Evolutionary conservation across 2,329 filamentous ascomycete genomes (phyloP), one percentile per base, ranked within the genome.

Genomic region (Shiraia bambusicola): DNA sequence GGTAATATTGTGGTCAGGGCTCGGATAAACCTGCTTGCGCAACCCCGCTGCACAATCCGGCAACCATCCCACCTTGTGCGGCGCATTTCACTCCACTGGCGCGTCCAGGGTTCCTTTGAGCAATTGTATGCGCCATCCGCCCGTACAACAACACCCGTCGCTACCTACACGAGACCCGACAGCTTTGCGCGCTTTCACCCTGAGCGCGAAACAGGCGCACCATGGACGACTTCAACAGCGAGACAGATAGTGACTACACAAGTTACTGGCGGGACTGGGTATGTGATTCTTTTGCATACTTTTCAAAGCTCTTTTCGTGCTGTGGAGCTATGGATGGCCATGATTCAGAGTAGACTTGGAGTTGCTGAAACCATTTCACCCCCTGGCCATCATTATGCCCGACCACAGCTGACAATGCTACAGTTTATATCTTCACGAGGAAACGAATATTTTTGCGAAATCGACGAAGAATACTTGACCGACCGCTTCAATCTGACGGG

Each of bases 221-320:
- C 61, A 97, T 97, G 93, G 93, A 97, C 69, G 92, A 97, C 73
- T 97, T 93, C 72, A 91, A 89, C 56, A 96, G 90, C 67, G 93
- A 98, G 72, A 95, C 91, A 10, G 93, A 98, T 69, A 96, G 91
- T 72, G 93, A 98, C 75, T 98, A 97, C 70, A 96, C 93, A 34
- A 97, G 90, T 73, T 98, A 97, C 72, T 98, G 93, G 93, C 80
- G 92, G 70, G 93, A 98, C 74, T 98, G 93, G 93, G 93, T 97
- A 77, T 76, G 88, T 84, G 46, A 49, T 47, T 40, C 39, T 49
- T 48, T 42, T 24, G 25, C 25, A 36, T 36, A 27, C 35, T 29
- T 22, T 22, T 17, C 33, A 37, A 17, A 33, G n/a, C n/a, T n/a
- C n/a, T n/a, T n/a, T n/a, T n/a, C n/a, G n/a, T n/a, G n/a, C n/a